These are phyloP conservation scores for Chrysanthemum lavandulifolium DNA, from an alignment of 129 eudicot species.

Conservation along the genomic window DNA sequence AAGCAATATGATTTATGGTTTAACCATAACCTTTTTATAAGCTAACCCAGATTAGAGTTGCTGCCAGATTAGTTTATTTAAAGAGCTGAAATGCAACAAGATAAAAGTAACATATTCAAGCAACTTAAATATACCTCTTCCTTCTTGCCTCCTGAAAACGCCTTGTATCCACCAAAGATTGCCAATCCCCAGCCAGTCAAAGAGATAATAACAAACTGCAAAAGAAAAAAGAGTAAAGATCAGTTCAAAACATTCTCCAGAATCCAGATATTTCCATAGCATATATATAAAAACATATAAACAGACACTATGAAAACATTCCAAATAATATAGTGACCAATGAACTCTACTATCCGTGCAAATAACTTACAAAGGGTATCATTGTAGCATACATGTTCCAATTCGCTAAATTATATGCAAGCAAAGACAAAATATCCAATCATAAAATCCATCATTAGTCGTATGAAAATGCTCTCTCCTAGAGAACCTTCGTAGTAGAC, in stretches of 20 bases:
- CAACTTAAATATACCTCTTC: slow-evolving; percentile 50
- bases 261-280: neutral
- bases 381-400: slow-evolving; percentile 9
- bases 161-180: slow-evolving; percentile 73
- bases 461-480: too few species aligned
- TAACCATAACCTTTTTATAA: too few species aligned
- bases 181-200: slow-evolving; percentile 83
- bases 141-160: slow-evolving; percentile 73
- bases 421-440: neutral
- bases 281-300: neutral
- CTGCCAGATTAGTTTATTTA: neutral
- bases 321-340: slow-evolving; percentile 2
- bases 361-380: neutral
- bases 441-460: neutral
- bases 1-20: too few species aligned
- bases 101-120: neutral
- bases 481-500: neutral
- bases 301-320: neutral
- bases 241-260: neutral
- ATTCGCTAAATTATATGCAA: slow-evolving; percentile 7
- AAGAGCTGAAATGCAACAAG: neutral
- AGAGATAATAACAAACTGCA: slow-evolving; percentile 85
- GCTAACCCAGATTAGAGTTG: too few species aligned
- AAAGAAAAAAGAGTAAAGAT: neutral
- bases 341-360: neutral